These are phyloP conservation scores for Trametes punicea DNA, from an alignment of 768 basidiomycete species.

Conservation along the genomic window DNA sequence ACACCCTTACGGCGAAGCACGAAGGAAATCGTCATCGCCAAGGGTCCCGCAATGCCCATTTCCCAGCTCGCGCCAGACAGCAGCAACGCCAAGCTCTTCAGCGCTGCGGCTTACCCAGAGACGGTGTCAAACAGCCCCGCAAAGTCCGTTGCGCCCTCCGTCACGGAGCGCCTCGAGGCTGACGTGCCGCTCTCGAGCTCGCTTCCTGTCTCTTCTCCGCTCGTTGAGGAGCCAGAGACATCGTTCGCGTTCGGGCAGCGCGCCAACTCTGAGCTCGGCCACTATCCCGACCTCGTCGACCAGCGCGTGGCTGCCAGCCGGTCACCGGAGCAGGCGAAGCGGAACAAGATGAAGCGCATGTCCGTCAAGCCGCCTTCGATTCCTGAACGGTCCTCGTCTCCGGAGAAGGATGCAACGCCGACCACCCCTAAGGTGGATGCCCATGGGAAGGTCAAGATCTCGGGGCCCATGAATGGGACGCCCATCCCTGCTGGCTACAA, in stretches of 20 bases:
- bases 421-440: constrained; percentile 47
- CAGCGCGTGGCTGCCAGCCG: constrained; percentile 37
- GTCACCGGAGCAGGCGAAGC: constrained; percentile 56
- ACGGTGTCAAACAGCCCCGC: constrained; percentile 22
- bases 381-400: constrained; percentile 39
- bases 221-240: constrained; percentile 34
- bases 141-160: constrained; percentile 44
- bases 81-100: constrained; percentile 56
- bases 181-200: constrained; percentile 63
- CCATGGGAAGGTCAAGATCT: constrained; percentile 77
- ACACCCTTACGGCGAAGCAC: constrained; percentile 43
- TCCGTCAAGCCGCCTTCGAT: constrained; percentile 53
- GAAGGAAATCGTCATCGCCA: constrained; percentile 55
- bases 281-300: constrained; percentile 66
- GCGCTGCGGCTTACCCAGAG: constrained; percentile 9
- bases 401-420: constrained; percentile 48
- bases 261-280: constrained; percentile 79
- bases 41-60: constrained; percentile 51
- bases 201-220: constrained; percentile 47
- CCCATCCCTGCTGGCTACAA: constrained; percentile 89
- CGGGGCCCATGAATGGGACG: constrained; percentile 79
- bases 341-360: constrained; percentile 51
- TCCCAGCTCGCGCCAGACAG: constrained; percentile 54
- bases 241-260: constrained; percentile 42
- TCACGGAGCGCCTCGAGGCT: constrained; percentile 45